These are phyloP conservation scores for Holtermanniella nyarrowii DNA, from an alignment of 768 basidiomycete genomes.

Conservation along the genomic window DNA sequence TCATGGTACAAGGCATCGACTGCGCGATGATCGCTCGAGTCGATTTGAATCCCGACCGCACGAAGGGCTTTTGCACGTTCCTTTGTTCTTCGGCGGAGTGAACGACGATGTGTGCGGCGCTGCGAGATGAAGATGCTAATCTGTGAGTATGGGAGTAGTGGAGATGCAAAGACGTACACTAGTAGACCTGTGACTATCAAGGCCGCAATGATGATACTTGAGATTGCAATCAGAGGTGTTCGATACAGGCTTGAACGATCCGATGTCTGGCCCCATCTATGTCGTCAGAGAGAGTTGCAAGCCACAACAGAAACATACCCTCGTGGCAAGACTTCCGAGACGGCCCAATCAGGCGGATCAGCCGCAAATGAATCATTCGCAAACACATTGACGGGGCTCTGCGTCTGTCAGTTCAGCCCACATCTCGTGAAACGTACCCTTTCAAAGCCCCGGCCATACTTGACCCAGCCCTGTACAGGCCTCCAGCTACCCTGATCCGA, in stretches of 20 bases:
- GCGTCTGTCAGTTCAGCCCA: neutral
- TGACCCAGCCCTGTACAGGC: conserved; percentile 22
- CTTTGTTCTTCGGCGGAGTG: neutral
- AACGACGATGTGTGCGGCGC: neutral
- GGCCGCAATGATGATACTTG: conserved; percentile 29
- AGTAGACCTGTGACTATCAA: conserved; percentile 28
- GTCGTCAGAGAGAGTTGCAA: neutral
- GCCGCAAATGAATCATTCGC: neutral
- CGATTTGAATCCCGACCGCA: neutral
- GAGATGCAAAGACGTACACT: conserved; percentile 16
- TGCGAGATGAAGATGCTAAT: neutral
- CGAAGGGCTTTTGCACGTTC: neutral
- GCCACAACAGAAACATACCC: conserved; percentile 11
- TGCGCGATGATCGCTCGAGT: neutral
- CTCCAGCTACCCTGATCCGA: conserved; percentile 16
- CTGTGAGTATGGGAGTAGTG: neutral
- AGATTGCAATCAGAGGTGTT: conserved; percentile 34
- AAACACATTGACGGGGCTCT: neutral
- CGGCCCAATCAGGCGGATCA: conserved; percentile 12
- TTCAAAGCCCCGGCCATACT: conserved; percentile 21
- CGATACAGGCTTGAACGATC: conserved; percentile 32
- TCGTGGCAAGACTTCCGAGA: conserved; percentile 26
- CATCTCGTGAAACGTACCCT: conserved; percentile 9
- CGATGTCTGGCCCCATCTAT: conserved; percentile 32
- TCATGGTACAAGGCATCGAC: neutral